Percentiles rank a stretch among this genome's conserved stretches.
These are phyloP conservation scores for Casuarina cunninghamiana DNA, from an alignment of 306 rosid species.

Conservation along the genomic window DNA sequence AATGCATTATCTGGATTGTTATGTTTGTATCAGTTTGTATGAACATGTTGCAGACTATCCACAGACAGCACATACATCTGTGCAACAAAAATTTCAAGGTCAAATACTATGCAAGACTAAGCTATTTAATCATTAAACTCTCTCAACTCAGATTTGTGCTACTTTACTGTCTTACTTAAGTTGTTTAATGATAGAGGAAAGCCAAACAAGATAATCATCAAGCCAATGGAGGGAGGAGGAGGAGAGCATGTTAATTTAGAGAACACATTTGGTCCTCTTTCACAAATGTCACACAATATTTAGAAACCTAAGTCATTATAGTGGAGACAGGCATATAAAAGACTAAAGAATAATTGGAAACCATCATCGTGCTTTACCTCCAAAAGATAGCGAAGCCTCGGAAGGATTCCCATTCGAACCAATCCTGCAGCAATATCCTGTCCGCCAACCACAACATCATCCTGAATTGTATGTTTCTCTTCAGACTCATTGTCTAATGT, in stretches of 20 bases:
- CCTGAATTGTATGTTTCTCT: slow-evolving; percentile 82
- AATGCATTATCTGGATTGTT: neutral
- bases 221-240: neutral
- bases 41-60: neutral
- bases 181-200: slow-evolving; percentile 1
- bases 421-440: slow-evolving; percentile 92
- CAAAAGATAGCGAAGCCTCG: slow-evolving; percentile 74
- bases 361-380: slow-evolving; percentile 56
- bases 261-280: neutral
- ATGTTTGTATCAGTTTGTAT: neutral
- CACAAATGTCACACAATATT: slow-evolving; percentile 1
- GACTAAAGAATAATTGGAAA: neutral
- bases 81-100: neutral
- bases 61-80: neutral
- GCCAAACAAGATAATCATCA: neutral
- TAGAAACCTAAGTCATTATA: neutral
- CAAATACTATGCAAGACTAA: neutral
- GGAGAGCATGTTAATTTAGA: slow-evolving; percentile 6
- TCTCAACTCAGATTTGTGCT: neutral
- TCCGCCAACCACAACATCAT: slow-evolving; percentile 86
- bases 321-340: neutral
- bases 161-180: neutral
- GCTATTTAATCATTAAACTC: neutral
- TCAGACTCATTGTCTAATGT: slow-evolving; percentile 56
- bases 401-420: slow-evolving; percentile 90